A percentile compares a stretch with the other conserved stretches of the same genome.
These are phyloP conservation scores for Clausena lansium DNA, from an alignment of 345 rosid genomes.

Conservation along the genomic window DNA sequence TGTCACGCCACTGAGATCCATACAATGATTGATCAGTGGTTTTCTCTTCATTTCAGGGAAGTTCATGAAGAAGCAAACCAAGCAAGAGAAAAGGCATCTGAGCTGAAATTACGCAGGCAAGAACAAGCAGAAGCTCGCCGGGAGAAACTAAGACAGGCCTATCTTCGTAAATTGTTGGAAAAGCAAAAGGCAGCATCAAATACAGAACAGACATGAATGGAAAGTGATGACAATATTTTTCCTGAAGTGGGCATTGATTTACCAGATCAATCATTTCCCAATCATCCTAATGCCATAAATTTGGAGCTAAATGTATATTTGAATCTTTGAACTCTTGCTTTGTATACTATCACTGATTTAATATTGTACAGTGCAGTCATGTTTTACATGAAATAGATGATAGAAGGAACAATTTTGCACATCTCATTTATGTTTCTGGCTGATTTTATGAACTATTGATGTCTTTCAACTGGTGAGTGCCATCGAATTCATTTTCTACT, in stretches of 20 bases:
- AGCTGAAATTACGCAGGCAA: constrained; percentile 67
- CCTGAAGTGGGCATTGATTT: neutral
- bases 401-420: neutral
- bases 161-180: constrained; percentile 77
- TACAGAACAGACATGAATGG: constrained; percentile 9
- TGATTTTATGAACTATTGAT: neutral
- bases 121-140: constrained; percentile 71
- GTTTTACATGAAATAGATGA: neutral
- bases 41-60: constrained; percentile 45
- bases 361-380: neutral
- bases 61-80: constrained; percentile 88
- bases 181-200: constrained; percentile 65
- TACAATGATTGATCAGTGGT: neutral
- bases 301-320: neutral
- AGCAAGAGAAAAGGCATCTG: constrained; percentile 75
- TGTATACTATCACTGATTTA: neutral
- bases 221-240: neutral
- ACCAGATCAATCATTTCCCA: neutral
- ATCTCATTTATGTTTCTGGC: neutral
- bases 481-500: too few relatives aligned
- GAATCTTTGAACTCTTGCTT: neutral
- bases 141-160: constrained; percentile 82
- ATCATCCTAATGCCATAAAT: neutral
- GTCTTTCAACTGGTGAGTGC: neutral
- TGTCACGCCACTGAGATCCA: neutral